phyloP scores from a whole-genome alignment of 2,329 filamentous ascomycete species.

The Colletotrichum brevisporum region DNA sequence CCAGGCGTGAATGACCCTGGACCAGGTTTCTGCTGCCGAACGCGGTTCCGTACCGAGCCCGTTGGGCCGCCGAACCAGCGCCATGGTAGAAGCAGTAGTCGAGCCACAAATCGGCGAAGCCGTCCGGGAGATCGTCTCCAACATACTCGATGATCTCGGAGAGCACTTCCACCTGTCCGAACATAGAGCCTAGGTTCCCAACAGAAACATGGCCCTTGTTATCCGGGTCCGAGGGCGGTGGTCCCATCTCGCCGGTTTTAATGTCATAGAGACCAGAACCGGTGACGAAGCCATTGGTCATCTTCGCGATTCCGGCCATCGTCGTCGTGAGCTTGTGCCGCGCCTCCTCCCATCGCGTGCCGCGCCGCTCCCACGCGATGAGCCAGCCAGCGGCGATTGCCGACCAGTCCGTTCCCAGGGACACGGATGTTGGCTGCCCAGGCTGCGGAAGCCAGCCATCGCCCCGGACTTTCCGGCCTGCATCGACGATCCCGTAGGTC shows the following conservation, averaged over 20 bases:
- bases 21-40: not conserved
- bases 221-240: conserved; percentile 65
- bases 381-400: conserved; percentile 70
- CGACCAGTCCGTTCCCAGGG: conserved; percentile 72
- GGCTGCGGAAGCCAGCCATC: conserved; percentile 62
- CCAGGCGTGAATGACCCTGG: not conserved
- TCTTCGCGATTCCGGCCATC: conserved; percentile 64
- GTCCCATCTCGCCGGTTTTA: conserved; percentile 61
- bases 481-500: conserved; percentile 67
- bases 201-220: conserved; percentile 66
- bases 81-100: not conserved
- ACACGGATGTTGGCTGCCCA: conserved; percentile 59
- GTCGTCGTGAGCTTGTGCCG: conserved; percentile 63
- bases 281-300: conserved; percentile 72
- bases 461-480: conserved; percentile 70
- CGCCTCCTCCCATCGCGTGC: conserved; percentile 66
- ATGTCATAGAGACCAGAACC: conserved; percentile 67
- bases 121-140: not conserved
- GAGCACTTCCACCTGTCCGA: conserved; percentile 70
- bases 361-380: conserved; percentile 71
- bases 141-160: conserved; percentile 54
- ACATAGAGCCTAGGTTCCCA: conserved; percentile 70
- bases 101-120: not conserved
- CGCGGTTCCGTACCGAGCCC: not conserved
- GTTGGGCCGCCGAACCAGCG: not conserved